A percentile compares a stretch with the other conserved stretches of the same genome.
These are phyloP conservation scores for Didymella keratinophila DNA, from an alignment of 2,329 filamentous ascomycete genomes.

Conservation along the genomic window DNA sequence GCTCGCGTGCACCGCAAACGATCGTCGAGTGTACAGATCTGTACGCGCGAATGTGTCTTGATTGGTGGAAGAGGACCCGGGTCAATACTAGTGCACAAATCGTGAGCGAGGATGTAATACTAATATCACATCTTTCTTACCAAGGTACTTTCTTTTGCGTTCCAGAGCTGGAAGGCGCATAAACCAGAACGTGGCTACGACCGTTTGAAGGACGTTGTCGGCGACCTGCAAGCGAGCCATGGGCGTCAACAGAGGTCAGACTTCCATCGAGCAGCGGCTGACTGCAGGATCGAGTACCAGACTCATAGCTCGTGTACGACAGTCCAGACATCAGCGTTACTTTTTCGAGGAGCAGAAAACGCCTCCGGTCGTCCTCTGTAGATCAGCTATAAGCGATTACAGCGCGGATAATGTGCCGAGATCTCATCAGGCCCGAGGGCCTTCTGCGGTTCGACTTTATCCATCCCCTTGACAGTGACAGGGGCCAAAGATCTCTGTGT, in stretches of 20 bases:
- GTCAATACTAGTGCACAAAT: not conserved
- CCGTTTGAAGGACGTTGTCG: slow-evolving; percentile 14
- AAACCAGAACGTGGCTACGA: slow-evolving; percentile 3
- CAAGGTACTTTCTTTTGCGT: slow-evolving; percentile 12
- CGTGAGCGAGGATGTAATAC: not conserved
- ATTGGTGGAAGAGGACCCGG: not conserved
- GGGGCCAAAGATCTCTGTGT: not conserved
- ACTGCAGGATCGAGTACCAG: slow-evolving; percentile 19
- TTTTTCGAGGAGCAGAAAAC: slow-evolving; percentile 6
- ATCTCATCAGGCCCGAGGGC: slow-evolving; percentile 8
- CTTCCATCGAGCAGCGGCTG: slow-evolving; percentile 7
- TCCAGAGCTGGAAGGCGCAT: slow-evolving; percentile 3
- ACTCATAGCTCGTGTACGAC: not conserved
- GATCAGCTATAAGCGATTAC: not conserved
- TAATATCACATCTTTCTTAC: not conserved
- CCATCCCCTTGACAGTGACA: slow-evolving; percentile 4
- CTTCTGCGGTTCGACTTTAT: slow-evolving; percentile 11
- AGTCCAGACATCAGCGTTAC: not conserved
- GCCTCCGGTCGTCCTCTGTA: not conserved
- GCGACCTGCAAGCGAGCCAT: slow-evolving; percentile 18
- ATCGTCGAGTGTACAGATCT: not conserved
- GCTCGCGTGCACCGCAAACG: not conserved
- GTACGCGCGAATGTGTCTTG: not conserved
- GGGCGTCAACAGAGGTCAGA: slow-evolving; percentile 6
- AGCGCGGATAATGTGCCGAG: slow-evolving; percentile 4